phyloP scores from a whole-genome alignment of 306 rosid species.

The Glycyrrhiza uralensis region DNA sequence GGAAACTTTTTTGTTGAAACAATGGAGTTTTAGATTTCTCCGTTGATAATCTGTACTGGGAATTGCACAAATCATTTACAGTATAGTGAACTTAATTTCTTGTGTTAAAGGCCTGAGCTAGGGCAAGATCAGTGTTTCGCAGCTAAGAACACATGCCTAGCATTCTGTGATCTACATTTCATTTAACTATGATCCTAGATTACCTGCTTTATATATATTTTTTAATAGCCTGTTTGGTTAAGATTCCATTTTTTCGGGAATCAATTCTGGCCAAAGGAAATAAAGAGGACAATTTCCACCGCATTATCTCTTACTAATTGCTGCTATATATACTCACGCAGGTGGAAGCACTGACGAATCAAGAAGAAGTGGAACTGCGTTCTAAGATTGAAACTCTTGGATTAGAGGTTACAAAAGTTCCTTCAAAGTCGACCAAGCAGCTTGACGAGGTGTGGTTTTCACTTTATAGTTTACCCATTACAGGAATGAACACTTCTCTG shows the following conservation, averaged over 20 bases:
- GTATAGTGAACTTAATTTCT: conserved; percentile 2
- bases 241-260: no score
- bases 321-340: conserved; percentile 7
- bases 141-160: neutral
- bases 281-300: no score
- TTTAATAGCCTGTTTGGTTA: neutral
- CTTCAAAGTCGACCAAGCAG: conserved; percentile 53
- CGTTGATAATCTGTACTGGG: neutral
- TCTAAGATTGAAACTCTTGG: conserved; percentile 93
- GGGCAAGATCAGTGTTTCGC: conserved; percentile 1
- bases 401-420: conserved; percentile 86
- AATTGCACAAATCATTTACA: conserved; percentile 6
- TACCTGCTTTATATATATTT: neutral
- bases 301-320: neutral
- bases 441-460: conserved; percentile 67
- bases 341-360: conserved; percentile 83
- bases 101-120: neutral
- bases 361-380: conserved; percentile 91
- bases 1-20: neutral
- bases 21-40: neutral
- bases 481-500: neutral
- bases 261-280: no score
- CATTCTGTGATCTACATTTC: neutral
- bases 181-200: neutral
- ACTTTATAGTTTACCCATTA: conserved; percentile 3